Evolutionary conservation across 176 grass and related monocot genomes (phyloP).

Genomic region (Paspalum vaginatum): DNA sequence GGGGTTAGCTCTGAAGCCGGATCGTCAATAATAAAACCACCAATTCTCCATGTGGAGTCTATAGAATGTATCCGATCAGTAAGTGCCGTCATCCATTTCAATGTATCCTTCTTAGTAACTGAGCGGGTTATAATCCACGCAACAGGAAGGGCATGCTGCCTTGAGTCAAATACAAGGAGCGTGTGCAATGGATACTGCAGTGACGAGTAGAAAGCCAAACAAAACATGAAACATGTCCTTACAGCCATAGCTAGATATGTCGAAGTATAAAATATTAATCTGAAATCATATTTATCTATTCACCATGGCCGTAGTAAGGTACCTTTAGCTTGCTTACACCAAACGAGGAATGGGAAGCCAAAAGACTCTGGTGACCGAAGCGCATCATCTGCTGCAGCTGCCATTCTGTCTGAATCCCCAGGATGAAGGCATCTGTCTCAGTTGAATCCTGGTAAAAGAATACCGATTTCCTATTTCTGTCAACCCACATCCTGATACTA

Average conservation of each 20-base stretch:
- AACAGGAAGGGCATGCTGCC: conserved; percentile 77
- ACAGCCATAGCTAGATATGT: neutral
- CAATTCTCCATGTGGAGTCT: conserved; percentile 67
- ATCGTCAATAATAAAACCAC: conserved; percentile 79
- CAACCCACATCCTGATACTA: conserved; percentile 89
- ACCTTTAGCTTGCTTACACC: conserved; percentile 97
- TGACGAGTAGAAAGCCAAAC: conserved; percentile 38
- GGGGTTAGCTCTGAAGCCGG: conserved; percentile 80
- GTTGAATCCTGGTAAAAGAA: conserved; percentile 88
- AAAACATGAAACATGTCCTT: conserved; percentile 4
- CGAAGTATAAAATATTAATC: conserved; percentile 8
- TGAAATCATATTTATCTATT: conserved; percentile 7
- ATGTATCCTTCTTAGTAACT: conserved; percentile 73
- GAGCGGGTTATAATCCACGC: conserved; percentile 95
- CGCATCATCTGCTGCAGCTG: conserved; percentile 88
- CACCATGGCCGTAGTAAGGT: conserved; percentile 2
- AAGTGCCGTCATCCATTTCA: conserved; percentile 90
- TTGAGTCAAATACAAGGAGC: conserved; percentile 85
- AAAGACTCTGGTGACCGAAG: conserved; percentile 77
- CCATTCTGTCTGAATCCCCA: conserved; percentile 93
- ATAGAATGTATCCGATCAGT: conserved; percentile 63
- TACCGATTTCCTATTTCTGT: conserved; percentile 85
- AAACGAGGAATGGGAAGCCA: conserved; percentile 79
- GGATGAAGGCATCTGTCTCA: conserved; percentile 72
- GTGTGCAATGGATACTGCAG: conserved; percentile 90